Conservation (phyloP, 768 basidiomycete genomes). For the Pluteus cervinus region DNA sequence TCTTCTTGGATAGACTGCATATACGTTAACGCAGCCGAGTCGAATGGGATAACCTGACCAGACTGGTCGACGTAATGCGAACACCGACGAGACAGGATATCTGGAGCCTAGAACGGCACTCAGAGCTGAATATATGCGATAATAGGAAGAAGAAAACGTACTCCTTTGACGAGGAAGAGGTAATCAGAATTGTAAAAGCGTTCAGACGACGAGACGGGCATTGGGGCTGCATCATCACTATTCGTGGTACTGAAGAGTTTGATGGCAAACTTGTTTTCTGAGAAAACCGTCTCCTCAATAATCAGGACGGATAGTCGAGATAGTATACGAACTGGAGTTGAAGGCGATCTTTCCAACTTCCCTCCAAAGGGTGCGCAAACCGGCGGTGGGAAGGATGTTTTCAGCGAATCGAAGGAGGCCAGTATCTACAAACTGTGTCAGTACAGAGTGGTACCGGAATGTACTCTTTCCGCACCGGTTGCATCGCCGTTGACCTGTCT, state of each 20-base stretch:
- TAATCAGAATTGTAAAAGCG: slow-evolving; percentile 13
- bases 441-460: not conserved
- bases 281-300: no score
- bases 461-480: slow-evolving; percentile 29
- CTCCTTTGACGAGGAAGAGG: slow-evolving; percentile 21
- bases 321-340: slow-evolving; percentile 27
- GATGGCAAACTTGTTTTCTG: no score
- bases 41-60: slow-evolving; percentile 29
- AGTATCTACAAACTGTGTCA: slow-evolving; percentile 27
- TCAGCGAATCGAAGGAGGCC: slow-evolving; percentile 50
- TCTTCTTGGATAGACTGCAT: slow-evolving; percentile 34
- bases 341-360: slow-evolving; percentile 29
- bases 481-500: slow-evolving; percentile 44
- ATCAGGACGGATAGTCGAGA: no score
- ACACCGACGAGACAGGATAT: slow-evolving; percentile 38
- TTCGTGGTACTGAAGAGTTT: no score
- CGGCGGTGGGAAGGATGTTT: slow-evolving; percentile 19
- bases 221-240: no score
- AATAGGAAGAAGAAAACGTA: no score
- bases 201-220: no score
- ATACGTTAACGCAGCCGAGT: slow-evolving; percentile 16
- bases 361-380: slow-evolving; percentile 25
- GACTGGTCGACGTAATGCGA: slow-evolving; percentile 29
- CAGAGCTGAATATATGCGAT: no score
- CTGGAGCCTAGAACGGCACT: no score